Evolutionary conservation across 2,329 filamentous ascomycete genomes (phyloP), one percentile per base, ranked within the genome.

Genomic region (Penicillium sp.): DNA sequence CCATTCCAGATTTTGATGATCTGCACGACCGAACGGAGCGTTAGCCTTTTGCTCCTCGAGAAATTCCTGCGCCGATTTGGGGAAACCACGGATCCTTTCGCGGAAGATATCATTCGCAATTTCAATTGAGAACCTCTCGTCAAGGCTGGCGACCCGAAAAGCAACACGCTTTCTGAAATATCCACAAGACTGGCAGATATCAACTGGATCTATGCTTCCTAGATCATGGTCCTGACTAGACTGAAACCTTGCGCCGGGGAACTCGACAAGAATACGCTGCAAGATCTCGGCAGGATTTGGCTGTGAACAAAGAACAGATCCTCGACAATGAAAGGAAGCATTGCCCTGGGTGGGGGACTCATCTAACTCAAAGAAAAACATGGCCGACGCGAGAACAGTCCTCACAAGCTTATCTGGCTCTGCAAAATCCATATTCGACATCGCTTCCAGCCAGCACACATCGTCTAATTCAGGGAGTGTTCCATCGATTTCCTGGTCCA

Each of bases 361-460:
- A 38, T 61, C 59, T 36, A 66, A 32, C 47, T 66, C 62, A 30
- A 63, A 64, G 54, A 59, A 59, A 14, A 64, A 61, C 35, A 58
- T 58, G 11, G 41, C 59, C 34, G 57, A 55, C 7, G 54, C 58
- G 35, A 61, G 50, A 19, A 63, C 43, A 13, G 57, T 49, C 35
- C 60, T 53, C 16, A 60, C 44, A 10, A 61, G 46, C 32, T 52
- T 32, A 35, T 63, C 57, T 16, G 59, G 52, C 16, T 63, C 50
- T 23, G 18, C 4, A 36, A 38, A 42, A 62, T n/a, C 45, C 16
- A 60, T 38, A 27, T 54, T 44, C 18, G 38, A 41, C 43, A 63
- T 23, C 29, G 38, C 23, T 8, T 36, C 39, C 13, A 63, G 23
- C 23, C 23, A 23, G 23, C 23, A 23, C 23, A 23, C 53, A n/a